These are phyloP conservation scores for Verbascum thapsus DNA, from an alignment of 257 asterid species.

Conservation along the genomic window DNA sequence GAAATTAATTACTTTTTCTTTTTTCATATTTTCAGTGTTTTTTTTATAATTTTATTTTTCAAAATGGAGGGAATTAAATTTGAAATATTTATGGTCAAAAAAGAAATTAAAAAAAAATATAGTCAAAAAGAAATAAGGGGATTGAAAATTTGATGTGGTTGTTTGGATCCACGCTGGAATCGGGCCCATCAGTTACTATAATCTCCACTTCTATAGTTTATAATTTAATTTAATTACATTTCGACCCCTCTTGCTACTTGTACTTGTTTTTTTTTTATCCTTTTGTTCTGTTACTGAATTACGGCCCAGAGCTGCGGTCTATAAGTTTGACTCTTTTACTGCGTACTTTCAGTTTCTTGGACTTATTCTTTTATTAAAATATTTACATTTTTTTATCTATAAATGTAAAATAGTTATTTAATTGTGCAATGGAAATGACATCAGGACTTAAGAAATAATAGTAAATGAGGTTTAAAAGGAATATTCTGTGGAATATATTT, in stretches of 20 bases:
- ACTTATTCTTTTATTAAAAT: too few species aligned
- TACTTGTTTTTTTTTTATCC: not conserved
- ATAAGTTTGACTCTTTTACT: too few species aligned
- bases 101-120: not conserved
- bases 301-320: not conserved
- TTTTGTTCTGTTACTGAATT: not conserved
- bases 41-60: not conserved
- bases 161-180: slow-evolving; percentile 27
- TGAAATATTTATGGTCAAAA: not conserved
- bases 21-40: too few species aligned
- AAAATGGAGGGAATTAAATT: too few species aligned
- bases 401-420: too few species aligned
- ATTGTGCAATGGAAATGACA: too few species aligned
- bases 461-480: too few species aligned
- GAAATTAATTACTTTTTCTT: slow-evolving; percentile 33
- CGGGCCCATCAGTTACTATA: slow-evolving; percentile 26
- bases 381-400: too few species aligned
- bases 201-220: slow-evolving; percentile 13
- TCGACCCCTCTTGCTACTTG: slow-evolving; percentile 22
- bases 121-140: not conserved
- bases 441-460: too few species aligned
- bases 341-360: not conserved
- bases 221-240: slow-evolving; percentile 25
- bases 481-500: too few species aligned
- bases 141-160: slow-evolving; percentile 9